A percentile compares a stretch with the other conserved stretches of the same genome.
Conservation (phyloP, 345 rosid species). For the Cardamine resedifolia region DNA sequence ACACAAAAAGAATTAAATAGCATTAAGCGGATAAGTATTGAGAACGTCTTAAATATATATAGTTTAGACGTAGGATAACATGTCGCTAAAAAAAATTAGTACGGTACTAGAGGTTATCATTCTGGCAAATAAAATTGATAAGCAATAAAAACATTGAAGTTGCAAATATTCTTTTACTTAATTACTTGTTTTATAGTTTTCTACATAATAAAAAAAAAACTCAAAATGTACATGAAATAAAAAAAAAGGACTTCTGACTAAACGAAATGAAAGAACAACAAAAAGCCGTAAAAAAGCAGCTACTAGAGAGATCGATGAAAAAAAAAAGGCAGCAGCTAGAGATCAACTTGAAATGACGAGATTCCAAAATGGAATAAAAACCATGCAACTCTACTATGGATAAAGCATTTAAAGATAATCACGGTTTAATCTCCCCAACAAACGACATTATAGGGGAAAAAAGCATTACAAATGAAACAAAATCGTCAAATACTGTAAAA, state of each 20-base stretch:
- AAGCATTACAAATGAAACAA: constrained; percentile 14
- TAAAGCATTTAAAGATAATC: background rate
- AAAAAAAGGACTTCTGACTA: background rate
- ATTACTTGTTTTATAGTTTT: background rate
- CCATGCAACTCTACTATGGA: background rate
- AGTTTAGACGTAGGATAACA: background rate
- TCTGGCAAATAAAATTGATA: background rate
- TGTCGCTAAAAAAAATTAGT: background rate
- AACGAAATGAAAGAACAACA: background rate
- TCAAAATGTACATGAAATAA: background rate
- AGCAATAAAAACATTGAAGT: background rate
- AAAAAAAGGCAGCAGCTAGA: background rate
- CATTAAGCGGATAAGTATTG: background rate
- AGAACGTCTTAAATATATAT: background rate
- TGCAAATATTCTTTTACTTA: background rate
- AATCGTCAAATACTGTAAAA: constrained; percentile 17
- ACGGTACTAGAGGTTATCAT: background rate
- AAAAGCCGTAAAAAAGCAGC: background rate
- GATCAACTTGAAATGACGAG: background rate
- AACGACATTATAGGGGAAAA: background rate
- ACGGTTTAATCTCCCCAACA: constrained; percentile 13
- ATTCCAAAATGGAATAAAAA: background rate
- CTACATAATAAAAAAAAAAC: background rate
- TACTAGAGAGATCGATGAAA: too few relatives aligned
- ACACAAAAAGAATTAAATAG: too few relatives aligned